These are phyloP conservation scores for Penicillium digitatum DNA, from an alignment of 2,329 filamentous ascomycete species.

Conservation along the genomic window DNA sequence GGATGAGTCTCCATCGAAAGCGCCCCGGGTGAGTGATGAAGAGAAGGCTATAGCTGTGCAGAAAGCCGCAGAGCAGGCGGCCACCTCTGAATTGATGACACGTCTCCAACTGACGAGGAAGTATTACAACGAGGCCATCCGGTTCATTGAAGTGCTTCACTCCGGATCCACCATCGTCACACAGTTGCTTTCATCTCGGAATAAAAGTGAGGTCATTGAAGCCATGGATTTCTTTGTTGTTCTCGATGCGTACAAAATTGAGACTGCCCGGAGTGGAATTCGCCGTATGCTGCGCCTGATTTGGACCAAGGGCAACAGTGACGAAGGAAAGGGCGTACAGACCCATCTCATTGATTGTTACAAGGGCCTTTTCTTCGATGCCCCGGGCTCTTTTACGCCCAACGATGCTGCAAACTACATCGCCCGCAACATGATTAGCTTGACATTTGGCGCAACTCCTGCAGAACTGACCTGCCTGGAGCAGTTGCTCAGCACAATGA, in stretches of 20 bases:
- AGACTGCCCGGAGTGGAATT: constrained; percentile 88
- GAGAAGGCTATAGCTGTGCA: constrained; percentile 68
- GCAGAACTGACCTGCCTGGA: constrained; percentile 94
- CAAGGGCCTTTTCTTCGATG: constrained; percentile 91
- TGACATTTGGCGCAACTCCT: constrained; percentile 91
- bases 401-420: constrained; percentile 95
- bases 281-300: constrained; percentile 93
- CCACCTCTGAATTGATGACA: constrained; percentile 80
- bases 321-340: constrained; percentile 97
- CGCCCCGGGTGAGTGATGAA: constrained; percentile 69
- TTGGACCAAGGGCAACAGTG: constrained; percentile 99
- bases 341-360: constrained; percentile 96
- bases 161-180: constrained; percentile 74
- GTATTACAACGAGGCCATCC: constrained; percentile 89
- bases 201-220: constrained; percentile 98
- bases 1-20: constrained; percentile 61
- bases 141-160: constrained; percentile 89
- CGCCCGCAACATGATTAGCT: constrained; percentile 96
- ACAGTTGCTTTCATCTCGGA: constrained; percentile 85
- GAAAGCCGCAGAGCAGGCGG: constrained; percentile 81
- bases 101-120: constrained; percentile 82
- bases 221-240: constrained; percentile 98
- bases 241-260: constrained; percentile 91
- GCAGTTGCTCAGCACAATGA: constrained; percentile 94
- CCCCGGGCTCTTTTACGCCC: constrained; percentile 77